Evolutionary conservation across 805 yeast genomes (phyloP).

Genomic region (Pachysolen tannophilus): DNA sequence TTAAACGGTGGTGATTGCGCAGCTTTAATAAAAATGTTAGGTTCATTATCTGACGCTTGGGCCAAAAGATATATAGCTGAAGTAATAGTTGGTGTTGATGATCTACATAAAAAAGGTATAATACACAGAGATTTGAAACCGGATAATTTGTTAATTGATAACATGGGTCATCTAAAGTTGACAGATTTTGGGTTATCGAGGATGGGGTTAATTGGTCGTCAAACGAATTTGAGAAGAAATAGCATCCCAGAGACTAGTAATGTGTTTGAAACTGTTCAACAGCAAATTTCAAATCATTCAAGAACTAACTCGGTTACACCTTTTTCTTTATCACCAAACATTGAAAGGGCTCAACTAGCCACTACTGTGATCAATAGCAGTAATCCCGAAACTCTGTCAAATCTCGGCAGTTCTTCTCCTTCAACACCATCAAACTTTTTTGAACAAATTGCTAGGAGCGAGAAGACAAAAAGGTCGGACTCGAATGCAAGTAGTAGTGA

Average conservation of each 20-base stretch:
- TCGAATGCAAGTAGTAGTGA: slow-evolving; percentile 34
- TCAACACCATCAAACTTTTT: slow-evolving; percentile 20
- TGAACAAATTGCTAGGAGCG: slow-evolving; percentile 17
- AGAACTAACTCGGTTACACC: slow-evolving; percentile 36
- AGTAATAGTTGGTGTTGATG: slow-evolving; percentile 83
- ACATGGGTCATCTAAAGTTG: slow-evolving; percentile 80
- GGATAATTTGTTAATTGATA: slow-evolving; percentile 82
- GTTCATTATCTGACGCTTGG: slow-evolving; percentile 83
- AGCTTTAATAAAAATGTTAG: slow-evolving; percentile 72
- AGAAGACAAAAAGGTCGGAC: slow-evolving; percentile 8
- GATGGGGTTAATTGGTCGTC: slow-evolving; percentile 83
- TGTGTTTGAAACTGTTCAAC: slow-evolving; percentile 4
- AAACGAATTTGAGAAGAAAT: slow-evolving; percentile 38
- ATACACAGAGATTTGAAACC: slow-evolving; percentile 96
- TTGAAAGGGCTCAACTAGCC: slow-evolving; percentile 17
- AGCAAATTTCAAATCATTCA: slow-evolving; percentile 21
- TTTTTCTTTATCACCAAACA: slow-evolving; percentile 32
- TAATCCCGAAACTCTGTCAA: slow-evolving; percentile 5
- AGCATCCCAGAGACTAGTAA: slow-evolving; percentile 25
- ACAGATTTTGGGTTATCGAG: slow-evolving; percentile 94
- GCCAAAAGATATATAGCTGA: slow-evolving; percentile 80
- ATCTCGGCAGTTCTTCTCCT: slow-evolving; percentile 12
- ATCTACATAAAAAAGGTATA: slow-evolving; percentile 80
- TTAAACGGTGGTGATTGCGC: slow-evolving; percentile 95
- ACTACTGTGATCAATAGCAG: slow-evolving; percentile 7